phyloP scores from a whole-genome alignment of 805 yeast genomes.

The Yamadazyma kitorensis region DNA sequence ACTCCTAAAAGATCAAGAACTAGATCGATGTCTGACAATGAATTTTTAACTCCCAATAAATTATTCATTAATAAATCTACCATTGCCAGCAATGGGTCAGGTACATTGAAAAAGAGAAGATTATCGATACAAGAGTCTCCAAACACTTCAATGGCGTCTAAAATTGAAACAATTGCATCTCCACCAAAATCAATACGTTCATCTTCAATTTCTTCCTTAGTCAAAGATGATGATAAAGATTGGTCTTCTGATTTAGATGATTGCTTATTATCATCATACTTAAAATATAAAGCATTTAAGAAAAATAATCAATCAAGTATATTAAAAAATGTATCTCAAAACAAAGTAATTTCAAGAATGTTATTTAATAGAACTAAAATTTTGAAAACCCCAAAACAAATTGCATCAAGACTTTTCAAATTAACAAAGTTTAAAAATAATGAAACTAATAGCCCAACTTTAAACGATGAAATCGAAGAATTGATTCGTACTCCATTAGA shows the following conservation, averaged over 20 bases:
- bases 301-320: slow-evolving; percentile 22
- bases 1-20: slow-evolving; percentile 4
- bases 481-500: slow-evolving; percentile 28
- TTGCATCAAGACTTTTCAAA: slow-evolving; percentile 29
- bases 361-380: slow-evolving; percentile 34
- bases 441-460: slow-evolving; percentile 8
- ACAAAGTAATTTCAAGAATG: slow-evolving; percentile 41
- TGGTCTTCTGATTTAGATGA: slow-evolving; percentile 39
- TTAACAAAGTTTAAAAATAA: slow-evolving; percentile 17
- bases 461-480: slow-evolving; percentile 24
- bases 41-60: slow-evolving; percentile 34
- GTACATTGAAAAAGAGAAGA: slow-evolving; percentile 14
- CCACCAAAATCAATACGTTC: slow-evolving; percentile 13
- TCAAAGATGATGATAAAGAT: slow-evolving; percentile 19
- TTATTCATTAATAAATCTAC: too few relatives aligned
- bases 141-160: slow-evolving; percentile 33
- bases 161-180: slow-evolving; percentile 24
- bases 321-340: slow-evolving; percentile 34
- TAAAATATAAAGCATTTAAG: slow-evolving; percentile 31
- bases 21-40: slow-evolving; percentile 1
- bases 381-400: slow-evolving; percentile 36
- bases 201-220: slow-evolving; percentile 3
- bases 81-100: too few relatives aligned
- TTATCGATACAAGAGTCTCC: slow-evolving; percentile 26
- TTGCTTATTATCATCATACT: slow-evolving; percentile 30